A percentile compares a stretch with the other conserved stretches of the same genome.
Evolutionary conservation across 1,284 basidiomycete species (phyloP).

Genomic region (Microbotryum silenes-acaulis): DNA sequence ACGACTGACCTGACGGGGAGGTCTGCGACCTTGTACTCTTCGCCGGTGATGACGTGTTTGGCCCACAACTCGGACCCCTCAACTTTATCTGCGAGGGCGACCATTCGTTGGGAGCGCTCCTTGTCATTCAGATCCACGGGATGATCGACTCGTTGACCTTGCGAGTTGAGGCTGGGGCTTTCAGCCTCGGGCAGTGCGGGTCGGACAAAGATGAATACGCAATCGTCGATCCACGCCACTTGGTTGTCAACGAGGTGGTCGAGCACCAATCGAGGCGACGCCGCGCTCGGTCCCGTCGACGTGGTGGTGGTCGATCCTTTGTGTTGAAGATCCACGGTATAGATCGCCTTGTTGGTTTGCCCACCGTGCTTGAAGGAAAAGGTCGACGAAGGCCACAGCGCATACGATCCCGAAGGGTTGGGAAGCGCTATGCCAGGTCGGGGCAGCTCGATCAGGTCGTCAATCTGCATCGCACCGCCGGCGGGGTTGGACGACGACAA

Average conservation of each 20-base stretch:
- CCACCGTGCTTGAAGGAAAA: constrained; percentile 61
- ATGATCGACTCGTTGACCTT: constrained; percentile 11
- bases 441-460: constrained; percentile 62
- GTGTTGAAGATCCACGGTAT: constrained; percentile 10
- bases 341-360: constrained; percentile 47
- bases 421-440: constrained; percentile 60
- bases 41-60: constrained; percentile 10
- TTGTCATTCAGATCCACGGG: constrained; percentile 16
- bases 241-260: constrained; percentile 17
- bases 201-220: constrained; percentile 39
- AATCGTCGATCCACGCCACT: constrained; percentile 37
- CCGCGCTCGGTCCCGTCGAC: not conserved
- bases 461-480: not conserved
- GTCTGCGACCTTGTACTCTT: constrained; percentile 29
- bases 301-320: not conserved
- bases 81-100: constrained; percentile 51
- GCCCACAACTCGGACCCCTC: constrained; percentile 30
- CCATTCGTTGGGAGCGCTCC: constrained; percentile 30
- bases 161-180: constrained; percentile 2
- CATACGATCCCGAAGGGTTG: constrained; percentile 58
- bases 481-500: too few relatives aligned
- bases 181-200: constrained; percentile 11
- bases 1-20: constrained; percentile 29
- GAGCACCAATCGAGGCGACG: constrained; percentile 14
- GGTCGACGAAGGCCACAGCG: constrained; percentile 58